Evolutionary conservation across 345 rosid species (phyloP).

Genomic region (Brassica nigra): DNA sequence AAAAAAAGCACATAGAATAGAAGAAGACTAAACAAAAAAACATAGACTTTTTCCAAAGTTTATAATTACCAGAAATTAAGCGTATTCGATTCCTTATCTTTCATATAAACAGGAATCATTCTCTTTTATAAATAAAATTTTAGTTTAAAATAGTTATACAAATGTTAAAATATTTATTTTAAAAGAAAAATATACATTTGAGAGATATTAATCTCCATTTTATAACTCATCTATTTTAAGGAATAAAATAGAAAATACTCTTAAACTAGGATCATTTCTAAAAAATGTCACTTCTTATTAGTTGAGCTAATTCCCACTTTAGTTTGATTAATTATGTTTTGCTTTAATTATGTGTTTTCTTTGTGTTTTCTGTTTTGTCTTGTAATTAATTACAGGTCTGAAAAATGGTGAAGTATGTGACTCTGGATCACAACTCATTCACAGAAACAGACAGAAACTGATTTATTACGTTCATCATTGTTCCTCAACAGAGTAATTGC

Average conservation of each 20-base stretch:
- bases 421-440: slow-evolving; percentile 30
- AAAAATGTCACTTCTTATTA: slow-evolving; percentile 13
- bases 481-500: slow-evolving; percentile 24
- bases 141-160: no score
- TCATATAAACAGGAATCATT: not conserved
- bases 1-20: not conserved
- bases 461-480: slow-evolving; percentile 32
- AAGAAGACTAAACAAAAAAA: slow-evolving; percentile 10
- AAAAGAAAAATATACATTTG: no score
- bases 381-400: slow-evolving; percentile 38
- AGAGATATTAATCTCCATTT: not conserved
- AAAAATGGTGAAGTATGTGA: slow-evolving; percentile 23
- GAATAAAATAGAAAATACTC: not conserved
- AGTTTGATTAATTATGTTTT: slow-evolving; percentile 6
- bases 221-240: not conserved
- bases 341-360: slow-evolving; percentile 18
- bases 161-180: no score
- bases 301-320: slow-evolving; percentile 35
- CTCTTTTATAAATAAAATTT: no score
- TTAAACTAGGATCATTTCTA: not conserved
- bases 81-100: not conserved
- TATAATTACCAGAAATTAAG: not conserved
- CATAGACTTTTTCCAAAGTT: not conserved
- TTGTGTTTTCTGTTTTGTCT: slow-evolving; percentile 25
- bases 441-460: slow-evolving; percentile 37